phyloP scores from a whole-genome alignment of 1,139 yeast genomes.

The Ogataea hybrid region DNA sequence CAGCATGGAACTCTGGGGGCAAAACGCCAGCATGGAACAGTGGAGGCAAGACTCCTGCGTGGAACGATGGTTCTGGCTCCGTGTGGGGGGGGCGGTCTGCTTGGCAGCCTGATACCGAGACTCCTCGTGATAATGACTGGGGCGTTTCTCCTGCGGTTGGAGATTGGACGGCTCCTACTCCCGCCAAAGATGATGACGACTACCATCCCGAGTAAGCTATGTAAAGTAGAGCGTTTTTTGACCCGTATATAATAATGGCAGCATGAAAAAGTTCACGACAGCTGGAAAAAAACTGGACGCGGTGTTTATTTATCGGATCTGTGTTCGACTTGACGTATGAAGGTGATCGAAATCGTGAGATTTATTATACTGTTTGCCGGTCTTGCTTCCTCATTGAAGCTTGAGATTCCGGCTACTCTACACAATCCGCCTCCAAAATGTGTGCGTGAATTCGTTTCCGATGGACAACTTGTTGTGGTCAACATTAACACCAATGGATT shows the following conservation, averaged over 20 bases:
- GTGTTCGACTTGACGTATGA: constrained; percentile 4
- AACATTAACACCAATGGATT: constrained; percentile 71
- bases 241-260: constrained; percentile 7
- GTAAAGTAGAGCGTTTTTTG: not conserved
- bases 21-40: constrained; percentile 50
- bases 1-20: constrained; percentile 40
- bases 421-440: constrained; percentile 49
- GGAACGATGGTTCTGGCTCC: constrained; percentile 46
- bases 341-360: constrained; percentile 4
- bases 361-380: constrained; percentile 3
- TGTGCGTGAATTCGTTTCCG: constrained; percentile 84
- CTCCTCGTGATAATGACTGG: constrained; percentile 28
- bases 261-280: constrained; percentile 2
- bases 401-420: constrained; percentile 31
- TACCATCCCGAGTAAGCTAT: constrained; percentile 19
- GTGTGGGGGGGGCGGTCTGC: constrained; percentile 44
- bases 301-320: constrained; percentile 9
- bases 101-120: constrained; percentile 37
- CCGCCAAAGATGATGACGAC: constrained; percentile 30
- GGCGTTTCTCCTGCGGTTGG: constrained; percentile 42
- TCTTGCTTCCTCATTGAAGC: constrained; percentile 24
- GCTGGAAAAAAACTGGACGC: constrained; percentile 9
- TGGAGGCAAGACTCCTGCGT: constrained; percentile 56
- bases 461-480: constrained; percentile 82
- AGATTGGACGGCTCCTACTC: constrained; percentile 36